Conservation (phyloP, 495 filamentous ascomycete species). For the Massariosphaeria phaeospora region DNA sequence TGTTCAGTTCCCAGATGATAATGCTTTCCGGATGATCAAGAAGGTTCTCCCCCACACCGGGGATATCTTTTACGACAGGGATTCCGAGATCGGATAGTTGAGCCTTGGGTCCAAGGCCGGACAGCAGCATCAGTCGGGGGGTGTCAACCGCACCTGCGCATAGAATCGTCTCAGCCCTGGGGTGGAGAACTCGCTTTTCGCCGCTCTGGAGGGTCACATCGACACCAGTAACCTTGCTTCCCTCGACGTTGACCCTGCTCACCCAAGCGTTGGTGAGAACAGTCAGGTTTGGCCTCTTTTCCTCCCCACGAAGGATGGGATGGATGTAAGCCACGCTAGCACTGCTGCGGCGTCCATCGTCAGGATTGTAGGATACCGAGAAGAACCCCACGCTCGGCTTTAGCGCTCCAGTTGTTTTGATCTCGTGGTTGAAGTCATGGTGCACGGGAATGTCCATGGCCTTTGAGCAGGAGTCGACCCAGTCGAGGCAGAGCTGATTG, state of each 20-base stretch:
- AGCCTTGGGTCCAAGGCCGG: conserved; percentile 65
- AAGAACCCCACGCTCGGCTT: conserved; percentile 77
- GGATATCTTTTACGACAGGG: conserved; percentile 63
- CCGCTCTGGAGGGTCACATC: conserved; percentile 63
- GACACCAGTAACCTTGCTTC: conserved; percentile 60
- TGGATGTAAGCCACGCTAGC: conserved; percentile 84
- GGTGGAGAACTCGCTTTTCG: conserved; percentile 52
- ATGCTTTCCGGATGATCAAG: conserved; percentile 73
- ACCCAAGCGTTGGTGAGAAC: conserved; percentile 79
- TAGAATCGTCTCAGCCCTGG: conserved; percentile 68
- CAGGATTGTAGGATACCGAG: conserved; percentile 76
- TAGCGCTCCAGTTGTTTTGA: conserved; percentile 60
- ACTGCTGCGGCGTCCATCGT: conserved; percentile 70
- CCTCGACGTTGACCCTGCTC: conserved; percentile 61
- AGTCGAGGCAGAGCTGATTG: conserved; percentile 80
- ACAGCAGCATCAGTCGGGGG: conserved; percentile 66
- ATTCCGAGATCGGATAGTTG: conserved; percentile 64
- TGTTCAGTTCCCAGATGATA: conserved; percentile 80
- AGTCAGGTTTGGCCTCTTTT: conserved; percentile 71
- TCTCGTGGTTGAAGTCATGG: conserved; percentile 75
- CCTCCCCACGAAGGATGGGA: conserved; percentile 69
- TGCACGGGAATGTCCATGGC: conserved; percentile 72
- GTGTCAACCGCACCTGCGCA: conserved; percentile 76
- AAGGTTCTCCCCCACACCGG: conserved; percentile 75
- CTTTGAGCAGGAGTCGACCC: conserved; percentile 67